These are phyloP conservation scores for Pyracantha coccinea DNA, from an alignment of 331 rosid genomes.

Conservation along the genomic window DNA sequence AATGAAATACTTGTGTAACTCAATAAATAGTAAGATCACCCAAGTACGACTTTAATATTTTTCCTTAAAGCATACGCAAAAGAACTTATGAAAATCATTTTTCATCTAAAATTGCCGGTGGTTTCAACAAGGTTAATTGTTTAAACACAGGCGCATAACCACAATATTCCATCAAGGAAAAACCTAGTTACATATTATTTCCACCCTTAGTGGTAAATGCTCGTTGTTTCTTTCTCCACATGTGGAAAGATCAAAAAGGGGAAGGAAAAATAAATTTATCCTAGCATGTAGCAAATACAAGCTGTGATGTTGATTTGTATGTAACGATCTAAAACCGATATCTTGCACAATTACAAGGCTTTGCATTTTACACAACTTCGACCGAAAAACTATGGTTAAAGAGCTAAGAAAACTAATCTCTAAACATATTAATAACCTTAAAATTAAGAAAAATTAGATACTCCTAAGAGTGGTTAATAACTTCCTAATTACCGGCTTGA, in stretches of 20 bases:
- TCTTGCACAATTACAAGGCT: conserved; percentile 37
- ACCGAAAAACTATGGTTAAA: conserved; percentile 29
- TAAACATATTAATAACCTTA: conserved; percentile 30
- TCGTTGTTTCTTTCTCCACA: background rate
- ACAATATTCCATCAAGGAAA: background rate
- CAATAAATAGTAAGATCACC: background rate
- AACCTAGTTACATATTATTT: conserved; percentile 1
- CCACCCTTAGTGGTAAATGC: background rate
- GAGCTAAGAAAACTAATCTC: conserved; percentile 36
- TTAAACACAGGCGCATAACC: background rate
- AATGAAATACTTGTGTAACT: no score
- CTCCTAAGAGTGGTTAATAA: conserved; percentile 19
- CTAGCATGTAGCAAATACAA: conserved; percentile 20
- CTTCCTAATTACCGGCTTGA: conserved; percentile 22
- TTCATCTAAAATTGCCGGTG: background rate
- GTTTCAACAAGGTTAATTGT: background rate
- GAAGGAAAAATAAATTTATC: conserved; percentile 3
- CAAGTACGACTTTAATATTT: no score
- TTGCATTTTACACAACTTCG: conserved; percentile 53
- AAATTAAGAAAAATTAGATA: conserved; percentile 17
- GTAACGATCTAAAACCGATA: conserved; percentile 19
- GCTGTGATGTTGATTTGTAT: conserved; percentile 12
- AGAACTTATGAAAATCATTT: background rate
- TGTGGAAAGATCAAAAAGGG: background rate
- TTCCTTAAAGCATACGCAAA: background rate